Evolutionary conservation across 2,329 filamentous ascomycete genomes (phyloP).

Genomic region (Tolypocladium album): DNA sequence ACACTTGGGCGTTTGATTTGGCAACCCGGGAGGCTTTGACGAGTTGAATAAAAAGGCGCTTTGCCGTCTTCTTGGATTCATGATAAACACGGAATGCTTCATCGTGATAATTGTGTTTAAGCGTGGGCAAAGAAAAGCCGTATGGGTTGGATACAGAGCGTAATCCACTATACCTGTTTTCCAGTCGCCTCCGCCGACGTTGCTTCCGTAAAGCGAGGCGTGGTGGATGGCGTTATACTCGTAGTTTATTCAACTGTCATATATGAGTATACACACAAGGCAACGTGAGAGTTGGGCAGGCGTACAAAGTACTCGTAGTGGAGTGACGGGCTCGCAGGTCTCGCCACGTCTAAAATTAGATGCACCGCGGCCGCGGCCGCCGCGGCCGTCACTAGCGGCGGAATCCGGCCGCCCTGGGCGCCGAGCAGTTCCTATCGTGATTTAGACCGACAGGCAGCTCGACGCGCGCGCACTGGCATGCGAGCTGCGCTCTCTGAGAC

Average conservation of each 20-base stretch:
- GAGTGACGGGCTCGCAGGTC: too few relatives aligned
- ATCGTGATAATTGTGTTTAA: background rate
- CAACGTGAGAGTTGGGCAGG: too few relatives aligned
- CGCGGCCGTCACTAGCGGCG: background rate
- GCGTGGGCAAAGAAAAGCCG: too few relatives aligned
- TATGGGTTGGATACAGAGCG: too few relatives aligned
- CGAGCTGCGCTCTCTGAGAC: background rate
- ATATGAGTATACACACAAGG: too few relatives aligned
- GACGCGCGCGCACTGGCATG: background rate
- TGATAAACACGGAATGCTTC: too few relatives aligned
- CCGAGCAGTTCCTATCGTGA: background rate
- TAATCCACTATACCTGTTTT: too few relatives aligned
- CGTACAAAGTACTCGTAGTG: too few relatives aligned
- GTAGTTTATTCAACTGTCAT: too few relatives aligned
- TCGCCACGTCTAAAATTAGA: background rate
- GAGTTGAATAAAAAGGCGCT: background rate
- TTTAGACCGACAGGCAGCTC: background rate
- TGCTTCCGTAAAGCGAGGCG: background rate
- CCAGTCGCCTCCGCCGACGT: background rate
- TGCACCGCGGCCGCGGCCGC: background rate
- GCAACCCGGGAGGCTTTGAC: background rate
- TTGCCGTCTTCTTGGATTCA: background rate
- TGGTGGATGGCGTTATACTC: too few relatives aligned
- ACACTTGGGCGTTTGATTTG: background rate
- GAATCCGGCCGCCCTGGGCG: background rate